These are phyloP conservation scores for Fusarium anguioides DNA, from an alignment of 2,329 filamentous ascomycete species.

Conservation along the genomic window DNA sequence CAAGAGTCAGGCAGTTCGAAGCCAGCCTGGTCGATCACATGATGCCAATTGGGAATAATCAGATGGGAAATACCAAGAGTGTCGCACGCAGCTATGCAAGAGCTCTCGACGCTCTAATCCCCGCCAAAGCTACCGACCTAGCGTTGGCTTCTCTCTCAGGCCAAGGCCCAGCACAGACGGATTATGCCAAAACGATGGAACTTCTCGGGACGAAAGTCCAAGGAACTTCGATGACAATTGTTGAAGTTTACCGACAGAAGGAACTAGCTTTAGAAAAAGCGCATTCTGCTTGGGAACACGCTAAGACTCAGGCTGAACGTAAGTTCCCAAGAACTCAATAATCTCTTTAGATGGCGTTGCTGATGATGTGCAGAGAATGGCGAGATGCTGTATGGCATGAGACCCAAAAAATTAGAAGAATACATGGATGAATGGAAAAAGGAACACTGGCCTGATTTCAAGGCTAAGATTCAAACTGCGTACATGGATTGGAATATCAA, in stretches of 20 bases:
- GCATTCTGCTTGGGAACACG: not conserved
- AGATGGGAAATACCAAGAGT: not conserved
- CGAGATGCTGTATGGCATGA: not conserved
- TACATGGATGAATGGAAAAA: not conserved
- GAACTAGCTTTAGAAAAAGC: not conserved
- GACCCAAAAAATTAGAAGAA: not conserved
- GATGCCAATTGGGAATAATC: not conserved
- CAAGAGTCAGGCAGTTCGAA: not conserved
- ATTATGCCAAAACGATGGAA: not conserved
- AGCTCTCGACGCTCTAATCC: not conserved
- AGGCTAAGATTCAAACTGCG: not conserved
- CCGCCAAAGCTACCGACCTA: not conserved
- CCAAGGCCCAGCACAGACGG: no score
- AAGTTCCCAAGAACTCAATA: not conserved
- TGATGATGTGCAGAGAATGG: not conserved
- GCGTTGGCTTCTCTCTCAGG: not conserved
- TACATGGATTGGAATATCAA: not conserved
- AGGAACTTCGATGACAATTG: not conserved
- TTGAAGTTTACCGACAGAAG: not conserved
- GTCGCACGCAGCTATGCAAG: not conserved
- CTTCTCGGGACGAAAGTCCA: not conserved
- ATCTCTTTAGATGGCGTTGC: not conserved
- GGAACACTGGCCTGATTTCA: accelerated
- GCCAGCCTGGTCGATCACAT: not conserved
- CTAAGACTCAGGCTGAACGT: not conserved